Evolutionary conservation across 345 rosid genomes (phyloP).

Genomic region (Salix exigua): DNA sequence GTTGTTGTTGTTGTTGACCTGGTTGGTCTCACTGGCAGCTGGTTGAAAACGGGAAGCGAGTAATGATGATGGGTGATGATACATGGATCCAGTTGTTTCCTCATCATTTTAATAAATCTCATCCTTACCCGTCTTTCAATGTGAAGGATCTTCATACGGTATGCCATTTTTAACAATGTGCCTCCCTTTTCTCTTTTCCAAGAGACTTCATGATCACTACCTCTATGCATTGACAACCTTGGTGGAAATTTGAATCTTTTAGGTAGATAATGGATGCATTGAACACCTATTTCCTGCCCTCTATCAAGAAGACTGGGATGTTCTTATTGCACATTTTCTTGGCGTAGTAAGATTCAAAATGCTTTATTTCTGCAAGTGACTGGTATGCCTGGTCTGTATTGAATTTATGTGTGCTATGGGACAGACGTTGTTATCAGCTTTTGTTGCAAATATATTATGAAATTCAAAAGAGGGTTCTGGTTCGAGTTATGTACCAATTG

Average conservation of each 20-base stretch:
- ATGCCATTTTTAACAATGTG: conserved; percentile 19
- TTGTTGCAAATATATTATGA: background rate
- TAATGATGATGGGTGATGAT: conserved; percentile 95
- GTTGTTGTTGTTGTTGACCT: too few species aligned
- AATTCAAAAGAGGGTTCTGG: background rate
- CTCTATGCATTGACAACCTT: background rate
- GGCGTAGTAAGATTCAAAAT: conserved; percentile 65
- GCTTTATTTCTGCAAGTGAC: conserved; percentile 2
- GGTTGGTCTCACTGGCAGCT: conserved; percentile 34
- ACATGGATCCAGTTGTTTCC: conserved; percentile 94
- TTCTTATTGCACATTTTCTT: conserved; percentile 91
- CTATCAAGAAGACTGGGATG: conserved; percentile 83
- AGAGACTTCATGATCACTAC: background rate
- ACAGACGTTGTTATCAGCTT: background rate
- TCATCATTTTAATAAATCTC: conserved; percentile 70
- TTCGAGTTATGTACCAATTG: too few species aligned
- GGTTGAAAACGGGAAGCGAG: conserved; percentile 69
- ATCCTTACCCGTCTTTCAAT: conserved; percentile 90
- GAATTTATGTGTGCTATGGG: background rate
- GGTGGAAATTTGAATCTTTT: conserved; percentile 1
- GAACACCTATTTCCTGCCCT: conserved; percentile 72
- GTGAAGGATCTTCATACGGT: conserved; percentile 92
- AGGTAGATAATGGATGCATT: conserved; percentile 95
- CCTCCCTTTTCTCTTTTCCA: too few species aligned
- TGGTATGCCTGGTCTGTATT: too few species aligned